Evolutionary conservation across 257 asterid species (phyloP).

Genomic region (Solanum corneliomulleri): DNA sequence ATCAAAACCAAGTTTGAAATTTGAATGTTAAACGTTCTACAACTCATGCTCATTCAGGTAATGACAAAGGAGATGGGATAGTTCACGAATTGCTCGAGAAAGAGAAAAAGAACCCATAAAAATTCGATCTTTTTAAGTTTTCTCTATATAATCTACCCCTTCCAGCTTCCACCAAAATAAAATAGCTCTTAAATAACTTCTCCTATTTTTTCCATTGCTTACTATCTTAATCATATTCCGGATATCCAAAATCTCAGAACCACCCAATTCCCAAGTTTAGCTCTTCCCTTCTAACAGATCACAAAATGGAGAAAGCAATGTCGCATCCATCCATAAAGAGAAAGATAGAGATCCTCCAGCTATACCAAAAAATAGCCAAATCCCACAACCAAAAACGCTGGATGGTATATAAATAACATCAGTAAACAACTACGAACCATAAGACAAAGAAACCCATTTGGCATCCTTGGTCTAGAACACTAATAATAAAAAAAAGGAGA

Average conservation of each 20-base stretch:
- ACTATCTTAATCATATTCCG: background rate
- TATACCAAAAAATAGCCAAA: background rate
- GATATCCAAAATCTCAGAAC: background rate
- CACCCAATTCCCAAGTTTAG: background rate
- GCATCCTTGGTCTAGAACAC: background rate
- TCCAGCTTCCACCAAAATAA: background rate
- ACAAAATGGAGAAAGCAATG: too few species aligned
- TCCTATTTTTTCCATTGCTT: background rate
- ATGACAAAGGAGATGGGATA: background rate
- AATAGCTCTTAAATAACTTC: background rate
- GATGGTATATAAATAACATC: background rate
- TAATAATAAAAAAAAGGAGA: background rate
- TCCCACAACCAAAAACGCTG: background rate
- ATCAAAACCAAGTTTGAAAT: background rate
- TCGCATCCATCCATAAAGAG: too few species aligned
- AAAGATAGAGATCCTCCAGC: too few species aligned
- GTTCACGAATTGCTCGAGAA: background rate
- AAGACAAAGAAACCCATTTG: constrained; percentile 1
- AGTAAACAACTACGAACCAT: background rate
- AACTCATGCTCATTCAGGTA: background rate
- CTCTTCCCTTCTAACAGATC: background rate
- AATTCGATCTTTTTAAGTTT: background rate
- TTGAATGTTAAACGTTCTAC: background rate
- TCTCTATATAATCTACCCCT: background rate
- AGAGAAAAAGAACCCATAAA: background rate